Evolutionary conservation across 2,329 filamentous ascomycete genomes (phyloP).

Genomic region (Fusarium camptoceras): DNA sequence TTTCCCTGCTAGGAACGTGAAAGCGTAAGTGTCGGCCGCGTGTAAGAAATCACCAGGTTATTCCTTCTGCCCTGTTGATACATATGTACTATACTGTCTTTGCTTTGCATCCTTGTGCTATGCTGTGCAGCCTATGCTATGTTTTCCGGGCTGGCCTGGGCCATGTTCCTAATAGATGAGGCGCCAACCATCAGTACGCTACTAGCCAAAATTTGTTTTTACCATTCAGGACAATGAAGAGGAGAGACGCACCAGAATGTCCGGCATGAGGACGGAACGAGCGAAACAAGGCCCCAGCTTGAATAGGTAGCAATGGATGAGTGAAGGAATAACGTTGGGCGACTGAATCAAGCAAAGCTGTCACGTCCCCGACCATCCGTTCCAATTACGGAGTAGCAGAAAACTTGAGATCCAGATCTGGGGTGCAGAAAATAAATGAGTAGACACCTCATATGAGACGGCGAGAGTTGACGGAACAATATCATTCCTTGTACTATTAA

Average conservation of each 20-base stretch:
- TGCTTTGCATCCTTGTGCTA: conserved; percentile 15
- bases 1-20: conserved; percentile 46
- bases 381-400: neutral
- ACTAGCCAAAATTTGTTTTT: conserved; percentile 27
- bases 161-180: conserved; percentile 37
- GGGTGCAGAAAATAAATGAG: neutral
- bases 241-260: conserved; percentile 9
- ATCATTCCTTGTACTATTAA: neutral
- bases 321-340: neutral
- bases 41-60: conserved; percentile 31
- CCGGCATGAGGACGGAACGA: conserved; percentile 9
- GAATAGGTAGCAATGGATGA: neutral
- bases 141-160: conserved; percentile 17
- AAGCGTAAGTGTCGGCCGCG: conserved; percentile 33
- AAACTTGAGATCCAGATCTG: neutral
- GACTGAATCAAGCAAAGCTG: conserved; percentile 12
- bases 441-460: neutral
- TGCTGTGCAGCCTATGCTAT: conserved; percentile 20
- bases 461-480: neutral
- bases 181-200: conserved; percentile 31
- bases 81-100: neutral
- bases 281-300: conserved; percentile 20
- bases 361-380: conserved; percentile 26
- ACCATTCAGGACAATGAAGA: conserved; percentile 4
- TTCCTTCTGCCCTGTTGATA: conserved; percentile 16